Conservation (phyloP, 2,329 filamentous ascomycete genomes). For the Grosmannia huntii region DNA sequence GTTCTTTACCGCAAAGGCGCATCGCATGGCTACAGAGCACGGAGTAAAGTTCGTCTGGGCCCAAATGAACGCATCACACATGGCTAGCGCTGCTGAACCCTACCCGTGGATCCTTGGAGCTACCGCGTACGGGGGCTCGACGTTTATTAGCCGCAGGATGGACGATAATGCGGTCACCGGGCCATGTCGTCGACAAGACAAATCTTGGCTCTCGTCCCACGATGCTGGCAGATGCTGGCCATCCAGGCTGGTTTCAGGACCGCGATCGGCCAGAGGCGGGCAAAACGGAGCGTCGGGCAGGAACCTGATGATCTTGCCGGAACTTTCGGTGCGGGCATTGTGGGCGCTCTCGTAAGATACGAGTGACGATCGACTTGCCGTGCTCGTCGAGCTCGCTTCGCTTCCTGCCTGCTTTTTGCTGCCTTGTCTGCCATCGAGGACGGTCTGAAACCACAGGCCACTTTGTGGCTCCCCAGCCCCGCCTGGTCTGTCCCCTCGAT, state of each 20-base stretch:
- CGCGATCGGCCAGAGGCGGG: too few species aligned
- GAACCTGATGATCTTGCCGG: too few species aligned
- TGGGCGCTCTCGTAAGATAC: not conserved
- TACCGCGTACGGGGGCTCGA: too few species aligned
- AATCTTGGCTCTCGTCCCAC: too few species aligned
- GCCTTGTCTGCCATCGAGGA: not conserved
- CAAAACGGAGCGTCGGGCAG: too few species aligned
- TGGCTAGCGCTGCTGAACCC: conserved; percentile 5
- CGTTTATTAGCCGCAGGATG: not conserved
- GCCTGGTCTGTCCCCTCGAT: not conserved
- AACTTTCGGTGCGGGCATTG: too few species aligned
- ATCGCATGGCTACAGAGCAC: not conserved
- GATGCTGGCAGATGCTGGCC: too few species aligned
- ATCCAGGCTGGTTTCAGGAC: too few species aligned
- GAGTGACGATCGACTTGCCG: not conserved
- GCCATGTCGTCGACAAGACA: too few species aligned
- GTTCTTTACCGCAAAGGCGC: not conserved
- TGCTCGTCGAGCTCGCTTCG: too few species aligned
- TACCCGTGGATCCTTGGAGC: not conserved
- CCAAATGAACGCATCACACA: conserved; percentile 8
- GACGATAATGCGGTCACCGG: too few species aligned
- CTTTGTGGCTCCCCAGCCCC: not conserved
- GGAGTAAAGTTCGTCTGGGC: not conserved
- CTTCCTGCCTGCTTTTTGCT: too few species aligned
- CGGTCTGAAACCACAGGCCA: not conserved